Base-by-base conservation (phyloP, 176 grass and related monocot species). In the Eragrostis nindensis region DNA sequence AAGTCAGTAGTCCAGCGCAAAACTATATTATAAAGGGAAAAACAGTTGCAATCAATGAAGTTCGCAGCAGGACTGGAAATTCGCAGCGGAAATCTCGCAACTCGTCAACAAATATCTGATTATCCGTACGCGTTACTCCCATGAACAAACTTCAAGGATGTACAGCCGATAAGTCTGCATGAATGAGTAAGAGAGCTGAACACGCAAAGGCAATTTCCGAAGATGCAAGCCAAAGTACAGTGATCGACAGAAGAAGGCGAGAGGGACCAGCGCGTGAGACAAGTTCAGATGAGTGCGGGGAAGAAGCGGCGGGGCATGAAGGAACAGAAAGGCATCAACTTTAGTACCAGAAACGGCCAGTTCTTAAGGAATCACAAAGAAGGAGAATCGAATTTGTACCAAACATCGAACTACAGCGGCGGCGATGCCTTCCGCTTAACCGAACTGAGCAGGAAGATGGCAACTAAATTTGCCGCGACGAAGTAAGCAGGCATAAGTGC, bases 201-300 rank as follows among this genome's bases (percentile, higher is more conserved):
- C 18, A 42, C 66, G 52, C 3, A 77, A 57, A 66, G 57, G 49
- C 44, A 42, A 68, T 85, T 69, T 65, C 64, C 27, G 17, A 82
- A 46, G 57, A 89, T 17, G 76, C 39, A 85, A 85, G 11, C 11
- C 29, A n/a, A 66, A 70, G 55, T 81, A 85, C 55, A 71, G 46
- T 76, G n/a, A 56, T 42, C 8, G 64, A 49, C 66, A 72, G 44
- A 57, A 63, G 52, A 50, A 43, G 56, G 24, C 17, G 12, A 68
- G 41, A 36, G 80, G 25, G 16, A 7, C 26, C 71, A 17, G 36
- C 14, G 22, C 38, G 46, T 26, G 45, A 57, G 78, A 71, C 68
- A 70, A 5, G 46, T 47, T 62, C 56, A 41, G 29, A 50, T 40
- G 71, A 74, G 68, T 30, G 64, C 57, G 41, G 25, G 19, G 45